These are phyloP conservation scores for Tilletiaria anomala DNA, from an alignment of 1,284 basidiomycete species.

Conservation along the genomic window DNA sequence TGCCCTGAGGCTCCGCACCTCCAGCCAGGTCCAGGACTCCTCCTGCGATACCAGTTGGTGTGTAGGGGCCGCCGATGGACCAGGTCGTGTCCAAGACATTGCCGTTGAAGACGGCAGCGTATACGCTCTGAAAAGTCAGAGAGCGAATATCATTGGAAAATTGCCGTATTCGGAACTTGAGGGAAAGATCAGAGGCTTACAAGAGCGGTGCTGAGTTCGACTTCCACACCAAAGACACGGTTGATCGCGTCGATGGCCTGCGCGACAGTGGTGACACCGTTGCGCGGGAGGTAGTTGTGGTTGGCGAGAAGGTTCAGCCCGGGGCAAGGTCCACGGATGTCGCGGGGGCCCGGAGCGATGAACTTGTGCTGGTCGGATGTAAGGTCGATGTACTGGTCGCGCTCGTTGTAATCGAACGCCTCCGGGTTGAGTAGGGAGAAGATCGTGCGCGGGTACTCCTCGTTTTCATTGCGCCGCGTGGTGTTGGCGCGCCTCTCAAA, in stretches of 20 bases:
- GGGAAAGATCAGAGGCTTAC: too few species aligned
- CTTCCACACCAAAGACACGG: conserved; percentile 16
- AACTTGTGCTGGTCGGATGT: conserved; percentile 26
- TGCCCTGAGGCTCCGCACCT: conserved; percentile 15
- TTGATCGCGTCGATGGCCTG: conserved; percentile 19
- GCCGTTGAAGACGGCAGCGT: conserved; percentile 23
- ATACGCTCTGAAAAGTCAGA: too few species aligned
- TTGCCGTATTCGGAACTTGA: too few species aligned
- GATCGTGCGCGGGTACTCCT: too few species aligned
- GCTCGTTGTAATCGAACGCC: too few species aligned
- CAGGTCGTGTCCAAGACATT: conserved; percentile 19
- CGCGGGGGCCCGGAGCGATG: conserved; percentile 14
- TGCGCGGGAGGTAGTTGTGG: conserved; percentile 21
- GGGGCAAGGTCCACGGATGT: conserved; percentile 24
- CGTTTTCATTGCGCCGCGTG: too few species aligned
- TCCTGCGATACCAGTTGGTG: conserved; percentile 12
- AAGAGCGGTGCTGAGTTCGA: conserved; percentile 13
- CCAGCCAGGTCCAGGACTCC: conserved; percentile 9
- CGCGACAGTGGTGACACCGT: conserved; percentile 14
- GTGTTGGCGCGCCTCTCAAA: too few species aligned
- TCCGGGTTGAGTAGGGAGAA: too few species aligned
- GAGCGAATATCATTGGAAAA: too few species aligned
- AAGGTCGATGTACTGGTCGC: too few species aligned
- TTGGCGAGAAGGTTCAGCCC: conserved; percentile 22
- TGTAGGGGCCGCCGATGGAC: conserved; percentile 21